phyloP scores from a whole-genome alignment of 2,329 filamentous ascomycete genomes.

The Talaromyces albobiverticillius region DNA sequence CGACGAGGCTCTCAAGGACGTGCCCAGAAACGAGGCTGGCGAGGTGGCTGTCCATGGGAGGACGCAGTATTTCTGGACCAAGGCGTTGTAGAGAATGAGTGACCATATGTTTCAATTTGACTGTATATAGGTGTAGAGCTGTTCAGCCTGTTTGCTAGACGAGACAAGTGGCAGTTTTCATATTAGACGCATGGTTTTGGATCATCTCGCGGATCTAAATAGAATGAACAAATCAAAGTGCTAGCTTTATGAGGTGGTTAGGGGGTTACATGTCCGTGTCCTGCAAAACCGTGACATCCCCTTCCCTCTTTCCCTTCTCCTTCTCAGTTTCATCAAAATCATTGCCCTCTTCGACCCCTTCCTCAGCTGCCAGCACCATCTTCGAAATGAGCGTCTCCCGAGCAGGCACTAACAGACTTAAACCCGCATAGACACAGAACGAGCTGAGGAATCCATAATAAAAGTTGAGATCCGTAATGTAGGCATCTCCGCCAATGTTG shows the following conservation, averaged over 20 bases:
- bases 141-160: no score
- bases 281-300: neutral
- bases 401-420: neutral
- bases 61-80: constrained; percentile 64
- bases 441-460: neutral
- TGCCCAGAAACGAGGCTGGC: constrained; percentile 52
- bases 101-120: neutral
- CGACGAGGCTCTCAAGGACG: constrained; percentile 50
- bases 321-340: neutral
- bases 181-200: no score
- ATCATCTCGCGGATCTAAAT: no score
- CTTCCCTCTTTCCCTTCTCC: neutral
- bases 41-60: constrained; percentile 63
- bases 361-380: neutral
- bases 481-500: neutral
- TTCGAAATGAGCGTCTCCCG: neutral
- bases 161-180: no score
- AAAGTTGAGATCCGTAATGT: neutral
- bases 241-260: no score
- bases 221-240: no score
- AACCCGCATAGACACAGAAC: neutral
- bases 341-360: neutral
- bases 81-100: constrained; percentile 3
- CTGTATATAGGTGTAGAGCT: neutral
- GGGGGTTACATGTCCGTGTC: no score